phyloP scores from a whole-genome alignment of 495 filamentous ascomycete genomes.

The Neurospora cerealis region DNA sequence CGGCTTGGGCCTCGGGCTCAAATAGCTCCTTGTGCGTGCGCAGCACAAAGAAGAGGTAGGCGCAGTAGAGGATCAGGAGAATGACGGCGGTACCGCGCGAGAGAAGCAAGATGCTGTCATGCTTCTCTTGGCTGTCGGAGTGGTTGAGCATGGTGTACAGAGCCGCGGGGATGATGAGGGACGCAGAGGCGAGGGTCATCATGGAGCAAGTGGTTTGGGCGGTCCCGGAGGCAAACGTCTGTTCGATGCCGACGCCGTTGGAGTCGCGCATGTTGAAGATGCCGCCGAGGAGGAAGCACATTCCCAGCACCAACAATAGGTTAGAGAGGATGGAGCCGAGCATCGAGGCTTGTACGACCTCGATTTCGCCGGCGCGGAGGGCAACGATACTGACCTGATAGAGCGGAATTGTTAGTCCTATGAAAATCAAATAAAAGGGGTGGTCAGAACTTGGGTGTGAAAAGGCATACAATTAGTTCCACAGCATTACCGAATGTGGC shows the following conservation, averaged over 20 bases:
- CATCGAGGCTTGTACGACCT: conserved; percentile 97
- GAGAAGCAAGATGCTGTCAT: conserved; percentile 63
- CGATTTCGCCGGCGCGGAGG: conserved; percentile 72
- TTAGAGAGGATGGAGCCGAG: conserved; percentile 95
- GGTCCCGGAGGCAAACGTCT: conserved; percentile 74
- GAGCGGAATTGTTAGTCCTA: conserved; percentile 8
- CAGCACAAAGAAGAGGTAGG: conserved; percentile 90
- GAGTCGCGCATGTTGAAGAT: conserved; percentile 43
- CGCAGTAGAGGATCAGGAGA: conserved; percentile 73
- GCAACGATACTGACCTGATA: conserved; percentile 86
- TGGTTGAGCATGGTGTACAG: conserved; percentile 37
- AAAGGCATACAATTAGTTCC: conserved; percentile 76
- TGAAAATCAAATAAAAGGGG: conserved; percentile 2
- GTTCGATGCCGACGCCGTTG: conserved; percentile 43
- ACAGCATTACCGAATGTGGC: conserved; percentile 97
- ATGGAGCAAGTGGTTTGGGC: conserved; percentile 94
- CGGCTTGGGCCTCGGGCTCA: conserved; percentile 47
- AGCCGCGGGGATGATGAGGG: conserved; percentile 86
- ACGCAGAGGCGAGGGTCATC: conserved; percentile 85
- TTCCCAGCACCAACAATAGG: conserved; percentile 86
- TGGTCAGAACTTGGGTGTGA: conserved; percentile 7
- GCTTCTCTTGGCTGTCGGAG: conserved; percentile 29
- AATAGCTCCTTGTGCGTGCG: conserved; percentile 73
- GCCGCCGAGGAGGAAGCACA: conserved; percentile 91
- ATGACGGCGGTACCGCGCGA: conserved; percentile 90